Percentiles rank a stretch among this genome's conserved stretches.
Conservation (phyloP, 345 rosid species). For the Lepidium africanum region DNA sequence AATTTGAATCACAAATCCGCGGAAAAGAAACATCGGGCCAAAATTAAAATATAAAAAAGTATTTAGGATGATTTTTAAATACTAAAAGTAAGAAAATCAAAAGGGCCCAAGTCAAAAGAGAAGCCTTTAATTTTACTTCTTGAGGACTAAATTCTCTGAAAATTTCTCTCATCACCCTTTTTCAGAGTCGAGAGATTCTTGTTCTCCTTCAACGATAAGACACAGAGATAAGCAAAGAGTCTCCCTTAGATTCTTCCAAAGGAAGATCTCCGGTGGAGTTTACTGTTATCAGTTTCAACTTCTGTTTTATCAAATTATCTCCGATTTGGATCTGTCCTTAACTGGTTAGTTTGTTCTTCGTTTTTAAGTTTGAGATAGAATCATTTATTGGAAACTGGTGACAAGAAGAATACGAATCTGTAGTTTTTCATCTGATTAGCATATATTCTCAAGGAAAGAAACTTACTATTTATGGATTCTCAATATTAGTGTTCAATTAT, state of each 20-base stretch:
- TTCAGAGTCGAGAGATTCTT: background rate
- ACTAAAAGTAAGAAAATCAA: constrained; percentile 8
- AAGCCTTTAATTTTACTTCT: constrained; percentile 10
- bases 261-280: background rate
- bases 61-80: background rate
- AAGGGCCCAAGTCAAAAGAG: background rate
- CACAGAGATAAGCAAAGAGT: background rate
- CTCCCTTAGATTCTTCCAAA: background rate
- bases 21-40: background rate
- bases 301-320: background rate
- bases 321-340: constrained; percentile 7
- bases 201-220: constrained; percentile 7
- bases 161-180: constrained; percentile 8
- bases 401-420: background rate
- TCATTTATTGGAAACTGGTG: background rate
- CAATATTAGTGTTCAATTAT: background rate
- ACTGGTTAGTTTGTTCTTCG: constrained; percentile 15
- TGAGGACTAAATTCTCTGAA: constrained; percentile 14
- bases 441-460: background rate
- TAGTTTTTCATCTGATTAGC: background rate
- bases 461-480: background rate
- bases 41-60: constrained; percentile 1
- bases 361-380: background rate
- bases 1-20: background rate
- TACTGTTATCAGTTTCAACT: background rate